phyloP scores from a whole-genome alignment of 1,139 yeast species.

The Martiniozyma asiatica region DNA sequence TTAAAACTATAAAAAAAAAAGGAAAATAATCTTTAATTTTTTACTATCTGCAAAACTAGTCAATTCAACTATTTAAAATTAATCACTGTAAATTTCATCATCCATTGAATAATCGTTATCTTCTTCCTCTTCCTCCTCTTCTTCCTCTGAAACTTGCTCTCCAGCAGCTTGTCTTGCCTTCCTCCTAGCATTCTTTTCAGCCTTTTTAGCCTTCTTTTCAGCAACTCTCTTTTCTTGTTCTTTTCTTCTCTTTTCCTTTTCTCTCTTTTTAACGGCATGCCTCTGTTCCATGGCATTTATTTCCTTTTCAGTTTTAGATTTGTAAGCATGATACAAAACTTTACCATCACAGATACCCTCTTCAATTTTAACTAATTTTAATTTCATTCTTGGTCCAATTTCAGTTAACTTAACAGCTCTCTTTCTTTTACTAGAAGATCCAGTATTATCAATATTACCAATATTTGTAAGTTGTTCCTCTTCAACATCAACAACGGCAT shows the following conservation, averaged over 20 bases:
- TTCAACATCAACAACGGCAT: constrained; percentile 70
- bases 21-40: no score
- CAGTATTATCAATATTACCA: constrained; percentile 20
- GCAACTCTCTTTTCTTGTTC: constrained; percentile 73
- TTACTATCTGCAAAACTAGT: no score
- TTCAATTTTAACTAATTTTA: constrained; percentile 75
- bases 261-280: constrained; percentile 49
- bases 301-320: constrained; percentile 54
- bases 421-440: no score
- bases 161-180: constrained; percentile 41
- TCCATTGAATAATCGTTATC: constrained; percentile 13
- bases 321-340: constrained; percentile 67
- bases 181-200: constrained; percentile 63
- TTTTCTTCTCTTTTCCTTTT: constrained; percentile 62
- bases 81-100: no score
- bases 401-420: constrained; percentile 89
- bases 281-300: constrained; percentile 48
- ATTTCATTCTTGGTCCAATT: constrained; percentile 80
- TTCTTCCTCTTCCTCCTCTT: constrained; percentile 16
- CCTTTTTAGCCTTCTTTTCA: constrained; percentile 62
- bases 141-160: constrained; percentile 20
- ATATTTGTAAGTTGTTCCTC: constrained; percentile 21
- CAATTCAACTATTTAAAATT: no score
- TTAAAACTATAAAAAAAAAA: no score
- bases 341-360: constrained; percentile 85